Evolutionary conservation across 768 basidiomycete genomes (phyloP), one percentile per base, ranked within the genome.

Genomic region (Mycena kentingensis): DNA sequence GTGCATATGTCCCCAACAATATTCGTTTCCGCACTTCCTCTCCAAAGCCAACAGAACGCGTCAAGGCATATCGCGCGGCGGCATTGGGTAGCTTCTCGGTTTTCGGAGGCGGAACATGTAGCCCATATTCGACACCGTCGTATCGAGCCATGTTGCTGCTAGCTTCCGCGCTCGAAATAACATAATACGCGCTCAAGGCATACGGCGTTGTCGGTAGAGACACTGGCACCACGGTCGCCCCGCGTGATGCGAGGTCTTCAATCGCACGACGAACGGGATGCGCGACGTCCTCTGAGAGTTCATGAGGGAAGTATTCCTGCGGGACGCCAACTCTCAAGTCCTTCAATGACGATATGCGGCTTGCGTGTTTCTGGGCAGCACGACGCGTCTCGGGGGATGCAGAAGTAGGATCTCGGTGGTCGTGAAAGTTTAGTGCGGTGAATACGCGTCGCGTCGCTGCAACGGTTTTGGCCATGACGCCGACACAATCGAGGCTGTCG

Each of bases 401-500:
- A 34, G 88, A 81, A 0, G 93, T 93, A 10, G 92, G 88, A 57
- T 97, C 94, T 42, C 76, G 77, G 1, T 65, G 32, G 63, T 96
- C 94, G 46, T 84, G 78, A 3, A 66, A 64, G n/a, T 79, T 76
- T 2, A 86, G 60, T 7, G 74, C 71, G 60, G 93, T 74, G 55
- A 91, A 94, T 2, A 90, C 78, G 2, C 68, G 62, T 29, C 75
- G 60, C 2, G 84, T 77, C 1, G 70, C 71, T 13, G 69, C 62
- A 0, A 89, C 78, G 16, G 78, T 73, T 36, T 67, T 72, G 0
- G 82, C 85, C 41, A 99, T 67, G 4, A 98, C 72, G 0, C 96
- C 96, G 0, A 99, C 93, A 59, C 92, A 95, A 62, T 99, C 97
- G 12, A 99, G 72, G 55, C 93, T 95, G 63, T 97, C 94, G 1